Base-by-base conservation (phyloP, 2,329 filamentous ascomycete genomes). In the Pleoardoris graminearum region DNA sequence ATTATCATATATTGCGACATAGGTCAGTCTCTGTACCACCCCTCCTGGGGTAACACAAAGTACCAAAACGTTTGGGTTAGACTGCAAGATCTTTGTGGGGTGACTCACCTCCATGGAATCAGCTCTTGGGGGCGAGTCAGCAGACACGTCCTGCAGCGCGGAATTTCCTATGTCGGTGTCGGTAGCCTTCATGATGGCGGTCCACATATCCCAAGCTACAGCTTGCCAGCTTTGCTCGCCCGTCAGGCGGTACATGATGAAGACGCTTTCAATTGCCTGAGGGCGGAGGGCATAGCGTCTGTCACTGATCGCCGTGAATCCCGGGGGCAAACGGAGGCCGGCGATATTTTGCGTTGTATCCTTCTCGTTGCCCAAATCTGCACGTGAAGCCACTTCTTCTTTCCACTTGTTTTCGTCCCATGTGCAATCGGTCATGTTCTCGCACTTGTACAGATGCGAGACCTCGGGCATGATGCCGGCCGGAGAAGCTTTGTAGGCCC, bases 381-480 rank as follows among this genome's bases (percentile, higher is more conserved):
- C 63, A 23, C 60, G 59, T 7, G 60, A 48, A 25, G 58, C 54
- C 6, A 77, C 61, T n/a, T 67, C 74, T 2, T 76, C 71, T 51
- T 76, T 74, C 76, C 82, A 85, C 14, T 66, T 65, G 2, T 75
- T 74, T 57, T 84, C 79, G 55, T 84, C 75, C 83, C 82, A 85
- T 11, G 70, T 65, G 59, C 83, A 85, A 50, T 66, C 39, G 42
- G 66, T 66, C 19, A 53, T 58, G 38, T 65, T 66, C 10, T 62
- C 53, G 64, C 84, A 86, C 4, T 80, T 76, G 14, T 82, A 64
- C 37, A 85, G 71, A 29, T 78, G 70, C 60, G 83, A 84, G 41
- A 75, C 68, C 63, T 86, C 84, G 1, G 84, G 82, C 83, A 86
- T 86, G 53, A 86, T 80, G 4, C 83, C 83, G 2, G 80, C 75